Conservation (phyloP, 805 yeast species). For the Cyberlindnera mississippiensis region DNA sequence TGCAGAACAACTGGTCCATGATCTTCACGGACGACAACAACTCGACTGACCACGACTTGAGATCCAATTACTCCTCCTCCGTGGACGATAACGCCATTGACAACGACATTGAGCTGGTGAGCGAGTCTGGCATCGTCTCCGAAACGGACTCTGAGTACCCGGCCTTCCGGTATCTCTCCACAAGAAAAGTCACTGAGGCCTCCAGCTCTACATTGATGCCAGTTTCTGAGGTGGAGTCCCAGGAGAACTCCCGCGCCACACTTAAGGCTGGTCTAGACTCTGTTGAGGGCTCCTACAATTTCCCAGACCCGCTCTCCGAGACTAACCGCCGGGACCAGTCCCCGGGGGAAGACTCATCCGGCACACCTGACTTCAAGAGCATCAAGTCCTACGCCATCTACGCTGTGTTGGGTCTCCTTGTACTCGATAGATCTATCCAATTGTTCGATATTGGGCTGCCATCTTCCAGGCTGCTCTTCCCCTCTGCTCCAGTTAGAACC, state of each 20-base stretch:
- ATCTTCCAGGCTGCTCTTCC: slow-evolving; percentile 7
- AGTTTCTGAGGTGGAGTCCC: slow-evolving; percentile 3
- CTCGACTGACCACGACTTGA: slow-evolving; percentile 26
- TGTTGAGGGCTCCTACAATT: slow-evolving; percentile 2
- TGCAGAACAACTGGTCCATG: slow-evolving; percentile 28
- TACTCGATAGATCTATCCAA: slow-evolving; percentile 20
- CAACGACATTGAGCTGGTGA: slow-evolving; percentile 6
- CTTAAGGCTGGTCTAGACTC: not conserved
- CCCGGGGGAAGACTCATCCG: too few relatives aligned
- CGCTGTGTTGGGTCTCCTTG: slow-evolving; percentile 14
- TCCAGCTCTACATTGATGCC: slow-evolving; percentile 7
- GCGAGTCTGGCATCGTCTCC: slow-evolving; percentile 15
- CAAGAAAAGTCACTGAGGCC: not conserved
- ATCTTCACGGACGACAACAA: slow-evolving; percentile 28
- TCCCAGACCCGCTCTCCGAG: slow-evolving; percentile 9
- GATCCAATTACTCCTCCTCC: slow-evolving; percentile 23
- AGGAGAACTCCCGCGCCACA: slow-evolving; percentile 10
- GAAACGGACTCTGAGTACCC: slow-evolving; percentile 21
- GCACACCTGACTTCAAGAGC: not conserved
- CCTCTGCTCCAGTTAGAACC: not conserved
- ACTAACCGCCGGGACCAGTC: not conserved
- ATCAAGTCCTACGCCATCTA: slow-evolving; percentile 13
- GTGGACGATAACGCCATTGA: slow-evolving; percentile 12
- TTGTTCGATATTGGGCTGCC: slow-evolving; percentile 14
- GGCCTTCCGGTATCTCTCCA: slow-evolving; percentile 4